phyloP scores from a whole-genome alignment of 768 basidiomycete species.

The Guyanaporus albipodus region DNA sequence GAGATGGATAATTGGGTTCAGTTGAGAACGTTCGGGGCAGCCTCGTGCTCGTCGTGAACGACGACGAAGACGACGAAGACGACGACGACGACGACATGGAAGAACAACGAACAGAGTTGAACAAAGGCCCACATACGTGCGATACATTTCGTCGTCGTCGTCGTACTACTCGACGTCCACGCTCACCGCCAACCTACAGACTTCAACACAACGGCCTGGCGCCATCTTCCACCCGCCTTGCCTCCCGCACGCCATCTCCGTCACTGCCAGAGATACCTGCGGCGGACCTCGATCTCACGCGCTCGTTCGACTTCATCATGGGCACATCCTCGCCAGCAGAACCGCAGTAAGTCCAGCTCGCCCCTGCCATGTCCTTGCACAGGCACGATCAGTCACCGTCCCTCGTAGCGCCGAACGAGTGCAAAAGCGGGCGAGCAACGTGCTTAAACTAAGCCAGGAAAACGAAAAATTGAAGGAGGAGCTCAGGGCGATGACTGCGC shows the following conservation, averaged over 20 bases:
- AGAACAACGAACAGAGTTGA: slow-evolving; percentile 19
- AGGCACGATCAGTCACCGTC: slow-evolving; percentile 33
- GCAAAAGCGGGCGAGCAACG: slow-evolving; percentile 74
- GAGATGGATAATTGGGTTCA: background rate
- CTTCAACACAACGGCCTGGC: slow-evolving; percentile 19
- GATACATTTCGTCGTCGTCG: slow-evolving; percentile 9
- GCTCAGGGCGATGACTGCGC: slow-evolving; percentile 68
- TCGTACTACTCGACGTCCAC: slow-evolving; percentile 1
- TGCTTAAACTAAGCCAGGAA: slow-evolving; percentile 72
- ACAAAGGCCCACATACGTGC: slow-evolving; percentile 23
- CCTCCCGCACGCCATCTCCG: slow-evolving; percentile 32
- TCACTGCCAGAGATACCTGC: slow-evolving; percentile 51
- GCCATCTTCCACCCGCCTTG: slow-evolving; percentile 11
- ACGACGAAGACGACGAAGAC: slow-evolving; percentile 17
- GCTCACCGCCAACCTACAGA: slow-evolving; percentile 24
- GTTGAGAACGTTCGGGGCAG: background rate
- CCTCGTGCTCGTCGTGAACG: slow-evolving; percentile 27
- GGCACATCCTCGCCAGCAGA: slow-evolving; percentile 18
- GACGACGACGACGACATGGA: no score
- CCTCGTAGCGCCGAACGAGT: slow-evolving; percentile 32
- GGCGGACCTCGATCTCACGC: slow-evolving; percentile 42
- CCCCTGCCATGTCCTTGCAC: slow-evolving; percentile 16
- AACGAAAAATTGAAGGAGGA: slow-evolving; percentile 76
- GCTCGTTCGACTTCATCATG: slow-evolving; percentile 42
- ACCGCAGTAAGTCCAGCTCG: slow-evolving; percentile 46